Conservation (phyloP, 257 asterid species). For the Haberlea rhodopensis region DNA sequence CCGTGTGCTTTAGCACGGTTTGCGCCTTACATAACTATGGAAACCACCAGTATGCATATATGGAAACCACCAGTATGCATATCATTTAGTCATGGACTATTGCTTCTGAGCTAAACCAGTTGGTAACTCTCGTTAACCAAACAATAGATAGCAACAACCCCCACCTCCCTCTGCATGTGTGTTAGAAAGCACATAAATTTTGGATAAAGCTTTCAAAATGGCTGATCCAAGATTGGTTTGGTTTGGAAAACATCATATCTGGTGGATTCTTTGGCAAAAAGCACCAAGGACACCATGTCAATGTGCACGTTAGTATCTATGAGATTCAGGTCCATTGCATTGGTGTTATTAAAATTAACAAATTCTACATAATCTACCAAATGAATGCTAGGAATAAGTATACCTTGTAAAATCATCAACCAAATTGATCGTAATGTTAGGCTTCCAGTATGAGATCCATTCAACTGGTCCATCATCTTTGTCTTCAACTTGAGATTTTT, state of each 20-base stretch:
- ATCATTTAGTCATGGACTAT: background rate
- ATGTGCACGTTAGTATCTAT: background rate
- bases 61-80: background rate
- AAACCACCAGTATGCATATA: too few relatives aligned
- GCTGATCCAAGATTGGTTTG: constrained; percentile 8
- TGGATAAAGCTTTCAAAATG: background rate
- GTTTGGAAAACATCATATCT: background rate
- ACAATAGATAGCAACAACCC: background rate
- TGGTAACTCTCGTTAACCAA: background rate
- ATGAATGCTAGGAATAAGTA: constrained; percentile 20
- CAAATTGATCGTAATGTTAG: constrained; percentile 87
- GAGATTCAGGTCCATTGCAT: constrained; percentile 5
- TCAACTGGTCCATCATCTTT: constrained; percentile 64
- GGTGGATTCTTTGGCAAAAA: constrained; percentile 13
- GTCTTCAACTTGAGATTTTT: constrained; percentile 49
- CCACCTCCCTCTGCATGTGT: background rate
- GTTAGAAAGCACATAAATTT: background rate
- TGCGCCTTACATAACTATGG: too few relatives aligned
- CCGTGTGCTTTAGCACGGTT: too few relatives aligned
- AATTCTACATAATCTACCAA: constrained; percentile 11
- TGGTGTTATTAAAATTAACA: background rate
- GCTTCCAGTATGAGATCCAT: constrained; percentile 92
- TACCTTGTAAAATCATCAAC: constrained; percentile 96
- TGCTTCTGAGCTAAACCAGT: background rate
- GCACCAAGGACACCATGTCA: constrained; percentile 11